Conservation (phyloP, 2,329 filamentous ascomycete species). For the Colletotrichum liaoningense region DNA sequence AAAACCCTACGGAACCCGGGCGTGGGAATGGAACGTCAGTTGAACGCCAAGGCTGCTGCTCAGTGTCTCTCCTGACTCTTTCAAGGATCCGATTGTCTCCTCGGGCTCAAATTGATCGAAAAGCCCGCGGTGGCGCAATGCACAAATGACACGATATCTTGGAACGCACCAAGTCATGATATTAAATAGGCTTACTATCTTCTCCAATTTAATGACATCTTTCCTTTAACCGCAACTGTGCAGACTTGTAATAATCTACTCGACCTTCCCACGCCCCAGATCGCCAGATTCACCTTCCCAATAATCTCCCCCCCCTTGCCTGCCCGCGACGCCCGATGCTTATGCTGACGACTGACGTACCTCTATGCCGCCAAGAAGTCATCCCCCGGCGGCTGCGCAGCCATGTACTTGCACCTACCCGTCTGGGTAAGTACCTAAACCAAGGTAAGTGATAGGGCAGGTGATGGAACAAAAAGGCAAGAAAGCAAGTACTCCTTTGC, state of each 20-base stretch:
- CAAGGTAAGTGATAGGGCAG: background rate
- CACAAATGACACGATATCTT: background rate
- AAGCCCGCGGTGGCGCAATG: background rate
- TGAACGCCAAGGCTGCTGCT: background rate
- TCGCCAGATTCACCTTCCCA: background rate
- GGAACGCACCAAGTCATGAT: no score
- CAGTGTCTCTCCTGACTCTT: background rate
- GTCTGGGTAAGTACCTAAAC: background rate
- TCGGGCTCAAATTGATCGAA: background rate
- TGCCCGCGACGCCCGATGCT: background rate
- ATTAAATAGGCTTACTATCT: no score
- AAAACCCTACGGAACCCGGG: conserved; percentile 3
- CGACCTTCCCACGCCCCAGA: background rate
- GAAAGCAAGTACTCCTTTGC: background rate
- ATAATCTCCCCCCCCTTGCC: background rate
- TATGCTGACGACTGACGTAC: background rate
- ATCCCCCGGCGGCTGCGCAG: background rate
- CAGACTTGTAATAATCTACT: no score
- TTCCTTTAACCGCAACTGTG: no score
- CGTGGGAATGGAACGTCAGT: background rate
- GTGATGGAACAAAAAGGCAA: background rate
- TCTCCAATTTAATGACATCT: no score
- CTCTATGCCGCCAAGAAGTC: background rate
- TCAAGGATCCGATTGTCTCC: background rate
- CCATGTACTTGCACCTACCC: background rate